Evolutionary conservation across 257 asterid species (phyloP).

Genomic region (Capsicum chinense): DNA sequence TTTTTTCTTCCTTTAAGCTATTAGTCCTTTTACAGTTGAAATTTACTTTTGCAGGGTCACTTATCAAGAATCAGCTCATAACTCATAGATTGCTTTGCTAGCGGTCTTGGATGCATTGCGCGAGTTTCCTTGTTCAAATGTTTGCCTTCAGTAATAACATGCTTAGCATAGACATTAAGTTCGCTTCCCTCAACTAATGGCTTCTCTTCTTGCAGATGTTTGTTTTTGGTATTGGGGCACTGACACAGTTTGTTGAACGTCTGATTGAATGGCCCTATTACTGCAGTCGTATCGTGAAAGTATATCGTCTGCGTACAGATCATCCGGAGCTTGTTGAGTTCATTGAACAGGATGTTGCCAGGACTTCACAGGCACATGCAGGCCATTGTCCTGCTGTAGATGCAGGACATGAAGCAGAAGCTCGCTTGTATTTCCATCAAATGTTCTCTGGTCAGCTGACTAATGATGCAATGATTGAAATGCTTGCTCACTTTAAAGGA

Average conservation of each 20-base stretch:
- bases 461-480: slow-evolving; percentile 53
- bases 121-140: slow-evolving; percentile 79
- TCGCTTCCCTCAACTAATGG: slow-evolving; percentile 29
- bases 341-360: slow-evolving; percentile 69
- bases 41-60: slow-evolving; percentile 62
- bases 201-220: slow-evolving; percentile 67
- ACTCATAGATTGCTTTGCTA: slow-evolving; percentile 86
- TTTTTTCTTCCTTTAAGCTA: background rate
- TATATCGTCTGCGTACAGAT: slow-evolving; percentile 70
- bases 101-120: slow-evolving; percentile 88
- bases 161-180: slow-evolving; percentile 3
- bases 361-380: slow-evolving; percentile 63
- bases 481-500: too few relatives aligned
- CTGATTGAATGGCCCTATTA: slow-evolving; percentile 94
- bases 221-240: slow-evolving; percentile 81
- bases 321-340: slow-evolving; percentile 66
- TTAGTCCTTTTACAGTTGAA: background rate
- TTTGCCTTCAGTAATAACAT: slow-evolving; percentile 37
- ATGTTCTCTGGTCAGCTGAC: slow-evolving; percentile 81
- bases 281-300: slow-evolving; percentile 83
- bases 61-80: slow-evolving; percentile 87
- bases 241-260: slow-evolving; percentile 91
- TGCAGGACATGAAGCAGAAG: background rate
- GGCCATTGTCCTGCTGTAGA: slow-evolving; percentile 56
- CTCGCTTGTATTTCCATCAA: slow-evolving; percentile 32